These are phyloP conservation scores for Sugiyamaella americana DNA, from an alignment of 805 yeast genomes.

Conservation along the genomic window DNA sequence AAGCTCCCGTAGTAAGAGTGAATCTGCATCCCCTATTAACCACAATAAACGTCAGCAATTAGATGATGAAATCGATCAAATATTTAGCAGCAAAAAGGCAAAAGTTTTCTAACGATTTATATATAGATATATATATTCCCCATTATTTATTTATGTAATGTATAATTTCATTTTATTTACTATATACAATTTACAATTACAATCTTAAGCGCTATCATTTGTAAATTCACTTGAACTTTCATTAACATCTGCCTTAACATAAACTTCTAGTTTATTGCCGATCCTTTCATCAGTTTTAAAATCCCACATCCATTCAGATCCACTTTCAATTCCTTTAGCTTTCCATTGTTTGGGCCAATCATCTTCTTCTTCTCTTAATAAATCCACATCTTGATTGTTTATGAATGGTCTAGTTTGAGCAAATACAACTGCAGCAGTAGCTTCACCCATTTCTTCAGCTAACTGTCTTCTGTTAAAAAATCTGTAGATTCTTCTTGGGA, in stretches of 20 bases:
- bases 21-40: background rate
- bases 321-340: constrained; percentile 59
- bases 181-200: background rate
- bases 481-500: constrained; percentile 70
- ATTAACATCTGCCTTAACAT: constrained; percentile 17
- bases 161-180: background rate
- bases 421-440: constrained; percentile 48
- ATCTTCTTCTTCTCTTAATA: constrained; percentile 57
- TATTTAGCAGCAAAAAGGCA: constrained; percentile 18
- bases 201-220: background rate
- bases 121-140: background rate
- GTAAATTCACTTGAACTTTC: background rate
- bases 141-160: background rate
- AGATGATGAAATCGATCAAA: constrained; percentile 25
- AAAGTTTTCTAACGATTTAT: background rate
- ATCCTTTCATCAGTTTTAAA: constrained; percentile 66
- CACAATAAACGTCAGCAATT: constrained; percentile 12
- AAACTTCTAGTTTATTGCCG: constrained; percentile 38
- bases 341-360: constrained; percentile 91
- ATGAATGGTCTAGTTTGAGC: constrained; percentile 51
- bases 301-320: constrained; percentile 85
- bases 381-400: constrained; percentile 36
- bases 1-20: too few relatives aligned
- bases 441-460: constrained; percentile 57
- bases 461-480: constrained; percentile 69